A percentile compares a stretch with the other conserved stretches of the same genome.
phyloP scores from a whole-genome alignment of 2,329 filamentous ascomycete species.

The Aspergillus fischeri region DNA sequence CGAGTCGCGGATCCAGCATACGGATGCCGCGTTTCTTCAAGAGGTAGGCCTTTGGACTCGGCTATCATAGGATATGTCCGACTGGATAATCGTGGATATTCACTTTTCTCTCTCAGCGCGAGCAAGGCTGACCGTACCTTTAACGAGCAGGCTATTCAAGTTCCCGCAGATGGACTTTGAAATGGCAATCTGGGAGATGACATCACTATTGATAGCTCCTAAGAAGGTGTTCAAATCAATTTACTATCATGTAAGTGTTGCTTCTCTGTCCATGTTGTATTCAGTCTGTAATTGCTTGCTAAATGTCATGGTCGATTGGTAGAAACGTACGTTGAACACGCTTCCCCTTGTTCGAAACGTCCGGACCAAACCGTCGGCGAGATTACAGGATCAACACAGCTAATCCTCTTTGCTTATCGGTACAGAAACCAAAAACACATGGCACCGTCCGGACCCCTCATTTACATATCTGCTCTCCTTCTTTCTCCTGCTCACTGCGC shows the following conservation, averaged over 20 bases:
- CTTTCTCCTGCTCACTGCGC: constrained; percentile 55
- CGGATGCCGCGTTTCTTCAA: constrained; percentile 66
- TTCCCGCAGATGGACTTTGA: constrained; percentile 73
- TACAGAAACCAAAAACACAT: constrained; percentile 65
- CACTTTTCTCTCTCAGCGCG: background rate
- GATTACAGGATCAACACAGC: background rate
- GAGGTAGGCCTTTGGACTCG: constrained; percentile 36
- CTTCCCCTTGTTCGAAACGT: background rate
- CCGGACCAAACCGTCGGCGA: background rate
- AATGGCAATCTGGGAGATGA: constrained; percentile 71
- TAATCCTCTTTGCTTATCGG: background rate
- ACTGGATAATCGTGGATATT: background rate
- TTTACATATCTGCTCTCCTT: constrained; percentile 67
- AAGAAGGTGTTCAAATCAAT: constrained; percentile 69
- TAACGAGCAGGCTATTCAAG: constrained; percentile 56
- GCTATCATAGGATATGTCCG: background rate
- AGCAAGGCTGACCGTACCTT: constrained; percentile 1
- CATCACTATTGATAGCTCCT: constrained; percentile 61
- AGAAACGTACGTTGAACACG: constrained; percentile 37
- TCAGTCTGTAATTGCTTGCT: background rate
- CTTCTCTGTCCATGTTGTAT: background rate
- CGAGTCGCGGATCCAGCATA: constrained; percentile 49
- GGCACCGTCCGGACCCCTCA: constrained; percentile 65
- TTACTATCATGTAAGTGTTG: constrained; percentile 60
- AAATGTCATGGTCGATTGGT: background rate